Evolutionary conservation across 176 grass and related monocot genomes (phyloP).

Genomic region (Aegilops umbellulata): DNA sequence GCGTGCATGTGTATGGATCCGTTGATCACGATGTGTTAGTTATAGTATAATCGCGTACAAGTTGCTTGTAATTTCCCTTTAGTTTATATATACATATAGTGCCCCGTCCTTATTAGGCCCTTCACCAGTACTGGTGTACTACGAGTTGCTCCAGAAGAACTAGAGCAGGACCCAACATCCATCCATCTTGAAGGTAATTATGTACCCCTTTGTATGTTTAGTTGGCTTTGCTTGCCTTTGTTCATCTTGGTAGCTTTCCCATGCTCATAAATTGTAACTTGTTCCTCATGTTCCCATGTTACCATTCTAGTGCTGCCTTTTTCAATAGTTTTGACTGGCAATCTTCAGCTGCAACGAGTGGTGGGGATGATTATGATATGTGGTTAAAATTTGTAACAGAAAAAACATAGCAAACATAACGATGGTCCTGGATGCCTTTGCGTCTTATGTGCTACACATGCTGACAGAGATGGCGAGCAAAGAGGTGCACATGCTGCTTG

Average conservation of each 20-base stretch:
- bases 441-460: not conserved
- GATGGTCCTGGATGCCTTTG: conserved; percentile 19
- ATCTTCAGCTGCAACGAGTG: not conserved
- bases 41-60: no score
- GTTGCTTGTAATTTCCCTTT: no score
- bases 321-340: not conserved
- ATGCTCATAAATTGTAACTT: not conserved
- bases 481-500: conserved; percentile 19
- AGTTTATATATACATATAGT: no score
- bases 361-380: not conserved
- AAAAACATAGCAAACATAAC: conserved; percentile 2
- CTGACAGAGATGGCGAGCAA: not conserved
- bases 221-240: not conserved
- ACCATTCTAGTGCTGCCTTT: not conserved
- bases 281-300: no score
- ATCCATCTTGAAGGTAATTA: not conserved
- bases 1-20: no score
- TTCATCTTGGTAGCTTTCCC: not conserved
- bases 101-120: no score
- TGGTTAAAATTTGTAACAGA: not conserved
- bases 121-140: no score
- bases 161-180: not conserved
- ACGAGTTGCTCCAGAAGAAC: no score
- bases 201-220: not conserved
- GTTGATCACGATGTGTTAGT: no score